Percentiles rank a stretch among this genome's conserved stretches.
phyloP scores from a whole-genome alignment of 179 eudicot species.

The Patellifolia procumbens region DNA sequence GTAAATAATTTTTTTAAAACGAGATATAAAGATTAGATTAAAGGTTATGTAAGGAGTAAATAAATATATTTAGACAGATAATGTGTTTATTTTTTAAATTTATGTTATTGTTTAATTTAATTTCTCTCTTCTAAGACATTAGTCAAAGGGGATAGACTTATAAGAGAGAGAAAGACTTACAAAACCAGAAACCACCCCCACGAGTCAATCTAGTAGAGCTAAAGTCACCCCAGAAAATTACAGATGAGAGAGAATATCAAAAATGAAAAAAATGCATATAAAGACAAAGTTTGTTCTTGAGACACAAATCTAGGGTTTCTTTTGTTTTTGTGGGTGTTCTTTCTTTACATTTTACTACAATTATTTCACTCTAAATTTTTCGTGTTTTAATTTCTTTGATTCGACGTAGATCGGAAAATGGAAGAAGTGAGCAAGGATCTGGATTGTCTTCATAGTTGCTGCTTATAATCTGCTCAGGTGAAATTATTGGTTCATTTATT shows the following conservation, averaged over 20 bases:
- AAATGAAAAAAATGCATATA: constrained; percentile 4
- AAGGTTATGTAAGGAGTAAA: too few species aligned
- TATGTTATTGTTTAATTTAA: background rate
- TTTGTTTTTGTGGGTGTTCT: background rate
- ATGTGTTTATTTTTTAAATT: background rate
- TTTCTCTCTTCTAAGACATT: constrained; percentile 20
- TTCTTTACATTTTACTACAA: background rate
- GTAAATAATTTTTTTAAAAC: too few species aligned
- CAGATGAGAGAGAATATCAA: constrained; percentile 35
- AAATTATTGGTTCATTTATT: background rate
- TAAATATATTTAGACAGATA: constrained; percentile 16
- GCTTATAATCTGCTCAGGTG: constrained; percentile 27
- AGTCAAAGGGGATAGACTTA: constrained; percentile 17
- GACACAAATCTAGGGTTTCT: constrained; percentile 34
- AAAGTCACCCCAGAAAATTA: constrained; percentile 23
- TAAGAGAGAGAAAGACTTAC: constrained; percentile 7
- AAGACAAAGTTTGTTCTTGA: constrained; percentile 32
- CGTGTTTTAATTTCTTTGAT: background rate
- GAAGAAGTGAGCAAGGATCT: constrained; percentile 24
- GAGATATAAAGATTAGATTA: too few species aligned
- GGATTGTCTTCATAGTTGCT: background rate
- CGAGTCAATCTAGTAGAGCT: constrained; percentile 35
- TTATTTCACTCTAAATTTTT: background rate
- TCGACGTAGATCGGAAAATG: constrained; percentile 35
- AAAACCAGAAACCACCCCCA: constrained; percentile 27